Evolutionary conservation across 1,284 basidiomycete genomes (phyloP).

Genomic region (Trichosporon sp.): DNA sequence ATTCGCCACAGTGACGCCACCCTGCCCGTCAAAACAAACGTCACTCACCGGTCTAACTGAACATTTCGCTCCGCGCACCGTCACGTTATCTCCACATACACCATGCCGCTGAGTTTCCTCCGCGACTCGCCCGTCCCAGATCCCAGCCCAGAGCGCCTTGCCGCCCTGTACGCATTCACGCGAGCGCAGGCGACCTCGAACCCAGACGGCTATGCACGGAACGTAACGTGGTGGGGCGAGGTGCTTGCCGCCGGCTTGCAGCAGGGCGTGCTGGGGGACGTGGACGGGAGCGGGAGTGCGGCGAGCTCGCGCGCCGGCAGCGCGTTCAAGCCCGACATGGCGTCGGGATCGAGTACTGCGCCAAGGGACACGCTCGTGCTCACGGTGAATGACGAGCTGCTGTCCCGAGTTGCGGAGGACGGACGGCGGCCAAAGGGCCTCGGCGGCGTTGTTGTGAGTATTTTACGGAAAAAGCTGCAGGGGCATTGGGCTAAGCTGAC

Average conservation of each 20-base stretch:
- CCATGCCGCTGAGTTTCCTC: conserved; percentile 23
- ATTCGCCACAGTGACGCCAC: conserved; percentile 1
- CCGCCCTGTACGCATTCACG: conserved; percentile 82
- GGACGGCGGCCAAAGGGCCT: conserved; percentile 66
- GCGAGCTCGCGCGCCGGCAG: not conserved
- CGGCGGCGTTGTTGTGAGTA: conserved; percentile 71
- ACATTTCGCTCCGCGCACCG: not conserved
- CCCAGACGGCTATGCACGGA: conserved; percentile 70
- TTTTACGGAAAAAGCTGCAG: not conserved
- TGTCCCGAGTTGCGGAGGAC: conserved; percentile 55
- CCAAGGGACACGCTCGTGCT: conserved; percentile 58
- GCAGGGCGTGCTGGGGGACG: conserved; percentile 56
- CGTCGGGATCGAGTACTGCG: conserved; percentile 1
- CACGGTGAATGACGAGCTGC: conserved; percentile 56
- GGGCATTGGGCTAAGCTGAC: conserved; percentile 1
- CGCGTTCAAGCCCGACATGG: conserved; percentile 1
- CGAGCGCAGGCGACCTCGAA: conserved; percentile 77
- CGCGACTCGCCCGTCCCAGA: conserved; percentile 18
- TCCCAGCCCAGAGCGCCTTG: conserved; percentile 57
- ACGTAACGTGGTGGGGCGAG: conserved; percentile 78
- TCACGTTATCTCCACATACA: not conserved
- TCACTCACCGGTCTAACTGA: not conserved
- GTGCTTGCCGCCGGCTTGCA: conserved; percentile 61
- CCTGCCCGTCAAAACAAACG: not conserved
- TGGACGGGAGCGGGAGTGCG: conserved; percentile 4